Base-by-base conservation (phyloP, 257 asterid genomes). In the Lycium ferocissimum region DNA sequence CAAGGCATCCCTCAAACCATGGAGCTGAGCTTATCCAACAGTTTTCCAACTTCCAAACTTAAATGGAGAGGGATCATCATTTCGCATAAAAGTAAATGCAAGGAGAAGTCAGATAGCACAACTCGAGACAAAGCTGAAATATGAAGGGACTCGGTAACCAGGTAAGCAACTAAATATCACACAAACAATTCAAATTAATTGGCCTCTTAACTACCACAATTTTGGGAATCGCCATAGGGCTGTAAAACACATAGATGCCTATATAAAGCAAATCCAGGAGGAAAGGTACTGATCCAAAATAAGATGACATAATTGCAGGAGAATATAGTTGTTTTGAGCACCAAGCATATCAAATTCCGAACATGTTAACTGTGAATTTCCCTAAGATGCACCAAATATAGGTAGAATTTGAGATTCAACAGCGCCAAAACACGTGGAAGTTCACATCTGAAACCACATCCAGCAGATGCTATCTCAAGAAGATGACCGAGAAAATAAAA, bases 21-120 rank as follows among this genome's bases (percentile, higher is more conserved):
- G 15, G 79, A 70, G 79, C 79, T 40, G 54, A 70, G 33, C 40
- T 70, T 70, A 15, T 70, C 70, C 70, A 3, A 62, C 70, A 70
- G 2, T 15, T 5, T 49, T 70, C 54, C 17, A 37, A 14, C n/a
- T 15, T 35, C 76, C 49, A 35, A 11, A 5, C 17, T 13, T 63
- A 35, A 13, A 66, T 13, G 47, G 20, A 35, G 6, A 2, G 73
- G 73, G 20, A 35, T 67, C 5, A 33, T 66, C 45, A 33, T 12
- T 65, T 33, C 5, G 45, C 72, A 65, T 65, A 65, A 12, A 65
- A 65, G 70, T 62, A 62, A 62, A 65, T 65, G 18, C 2, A 62
- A 20, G 15, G 72, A 33, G 72, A 11, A 65, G 72, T 18, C 8
- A 20, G 37, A 20, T 62, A 2, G 72, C 45, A 65, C n/a, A 26